phyloP scores from a whole-genome alignment of 140 eudicot species.

The Bidens hawaiensis region DNA sequence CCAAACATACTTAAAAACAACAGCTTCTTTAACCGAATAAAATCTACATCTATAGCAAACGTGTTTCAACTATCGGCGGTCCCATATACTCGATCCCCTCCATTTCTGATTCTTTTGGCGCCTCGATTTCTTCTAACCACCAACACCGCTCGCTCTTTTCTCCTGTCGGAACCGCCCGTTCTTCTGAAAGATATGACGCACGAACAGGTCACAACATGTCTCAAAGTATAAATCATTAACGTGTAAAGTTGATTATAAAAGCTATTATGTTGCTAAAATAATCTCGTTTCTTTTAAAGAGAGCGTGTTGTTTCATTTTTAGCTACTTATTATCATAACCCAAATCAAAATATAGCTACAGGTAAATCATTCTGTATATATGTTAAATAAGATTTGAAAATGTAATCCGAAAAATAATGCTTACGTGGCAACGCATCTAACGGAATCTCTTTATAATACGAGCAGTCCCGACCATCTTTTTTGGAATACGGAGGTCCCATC shows the following conservation, averaged over 20 bases:
- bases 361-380: too few relatives aligned
- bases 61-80: slow-evolving; percentile 41
- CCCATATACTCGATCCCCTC: slow-evolving; percentile 60
- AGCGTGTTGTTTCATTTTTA: too few relatives aligned
- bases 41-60: not conserved
- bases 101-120: slow-evolving; percentile 61
- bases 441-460: slow-evolving; percentile 61
- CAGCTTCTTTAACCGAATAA: not conserved
- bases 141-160: slow-evolving; percentile 35
- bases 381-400: not conserved
- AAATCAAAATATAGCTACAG: too few relatives aligned
- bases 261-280: not conserved
- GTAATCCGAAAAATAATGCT: slow-evolving; percentile 12
- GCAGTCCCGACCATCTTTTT: slow-evolving; percentile 72
- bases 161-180: slow-evolving; percentile 11
- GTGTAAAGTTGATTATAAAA: not conserved
- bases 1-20: not conserved
- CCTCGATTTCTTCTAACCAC: slow-evolving; percentile 64
- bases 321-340: too few relatives aligned
- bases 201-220: not conserved
- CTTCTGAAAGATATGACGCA: slow-evolving; percentile 27
- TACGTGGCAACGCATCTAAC: slow-evolving; percentile 38
- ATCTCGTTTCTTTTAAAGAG: not conserved
- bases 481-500: slow-evolving; percentile 82
- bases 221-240: not conserved